Percentiles rank a stretch among this genome's conserved stretches.
Conservation (phyloP, 2,329 filamentous ascomycete genomes). For the Mariannaea elegans region DNA sequence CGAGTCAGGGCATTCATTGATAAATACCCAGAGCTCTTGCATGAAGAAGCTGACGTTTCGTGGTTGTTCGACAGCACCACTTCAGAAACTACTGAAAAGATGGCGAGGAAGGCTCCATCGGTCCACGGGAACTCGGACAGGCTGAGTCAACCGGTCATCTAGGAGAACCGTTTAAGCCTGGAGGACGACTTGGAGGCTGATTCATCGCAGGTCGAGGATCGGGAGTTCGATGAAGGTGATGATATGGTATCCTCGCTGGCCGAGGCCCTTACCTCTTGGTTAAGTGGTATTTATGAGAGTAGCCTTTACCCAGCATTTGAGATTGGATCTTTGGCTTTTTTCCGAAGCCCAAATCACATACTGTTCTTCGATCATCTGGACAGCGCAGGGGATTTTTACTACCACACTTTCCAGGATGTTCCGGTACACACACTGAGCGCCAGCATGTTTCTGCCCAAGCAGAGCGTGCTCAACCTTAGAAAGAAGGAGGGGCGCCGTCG, state of each 20-base stretch:
- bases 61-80: constrained; percentile 53
- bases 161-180: constrained; percentile 33
- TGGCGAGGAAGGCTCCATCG: constrained; percentile 10
- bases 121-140: constrained; percentile 21
- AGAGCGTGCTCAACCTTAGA: constrained; percentile 60
- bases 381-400: constrained; percentile 56
- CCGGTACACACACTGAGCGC: constrained; percentile 64
- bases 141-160: constrained; percentile 29
- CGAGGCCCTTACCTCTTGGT: constrained; percentile 44
- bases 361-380: constrained; percentile 61
- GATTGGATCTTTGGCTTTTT: constrained; percentile 61
- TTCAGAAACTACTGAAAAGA: constrained; percentile 4
- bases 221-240: constrained; percentile 22
- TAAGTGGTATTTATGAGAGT: constrained; percentile 56
- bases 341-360: constrained; percentile 56
- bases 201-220: constrained; percentile 25
- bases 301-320: constrained; percentile 64
- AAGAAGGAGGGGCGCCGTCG: constrained; percentile 40
- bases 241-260: constrained; percentile 34
- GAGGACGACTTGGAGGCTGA: constrained; percentile 24
- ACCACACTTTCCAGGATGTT: constrained; percentile 57
- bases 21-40: constrained; percentile 53
- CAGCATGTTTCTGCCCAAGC: constrained; percentile 61
- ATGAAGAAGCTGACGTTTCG: constrained; percentile 57
- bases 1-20: constrained; percentile 57